Evolutionary conservation across 176 grass and related monocot species (phyloP).

Genomic region (Carex cristatella): DNA sequence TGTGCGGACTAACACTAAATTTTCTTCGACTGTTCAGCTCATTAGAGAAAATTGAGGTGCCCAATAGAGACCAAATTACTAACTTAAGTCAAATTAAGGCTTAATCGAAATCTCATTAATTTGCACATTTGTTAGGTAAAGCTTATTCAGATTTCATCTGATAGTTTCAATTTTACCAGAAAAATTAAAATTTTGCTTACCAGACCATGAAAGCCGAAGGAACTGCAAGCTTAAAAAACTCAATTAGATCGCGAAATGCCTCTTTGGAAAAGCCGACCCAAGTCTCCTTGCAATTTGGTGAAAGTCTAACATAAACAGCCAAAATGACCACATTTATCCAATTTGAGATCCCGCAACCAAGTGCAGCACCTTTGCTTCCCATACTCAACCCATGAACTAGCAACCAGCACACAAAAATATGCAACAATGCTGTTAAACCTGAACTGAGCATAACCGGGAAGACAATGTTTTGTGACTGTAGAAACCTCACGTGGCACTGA

Average conservation of each 20-base stretch:
- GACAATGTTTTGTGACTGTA: conserved; percentile 72
- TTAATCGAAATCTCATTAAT: background rate
- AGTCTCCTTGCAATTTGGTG: conserved; percentile 41
- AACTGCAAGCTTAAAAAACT: conserved; percentile 57
- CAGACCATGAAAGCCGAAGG: conserved; percentile 85
- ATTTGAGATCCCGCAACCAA: conserved; percentile 42
- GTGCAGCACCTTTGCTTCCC: conserved; percentile 59
- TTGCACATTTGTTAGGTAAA: background rate
- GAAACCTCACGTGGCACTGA: conserved; percentile 42
- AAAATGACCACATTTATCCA: conserved; percentile 39
- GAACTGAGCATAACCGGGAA: conserved; percentile 64
- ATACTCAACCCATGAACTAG: conserved; percentile 56
- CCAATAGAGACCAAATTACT: background rate
- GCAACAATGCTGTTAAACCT: conserved; percentile 38
- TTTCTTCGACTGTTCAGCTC: background rate
- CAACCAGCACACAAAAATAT: conserved; percentile 66
- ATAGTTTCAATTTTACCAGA: background rate
- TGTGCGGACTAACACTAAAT: background rate
- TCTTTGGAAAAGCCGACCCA: conserved; percentile 55
- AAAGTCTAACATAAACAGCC: conserved; percentile 43
- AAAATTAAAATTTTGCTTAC: conserved; percentile 31
- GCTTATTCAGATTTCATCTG: background rate
- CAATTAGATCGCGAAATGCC: conserved; percentile 33
- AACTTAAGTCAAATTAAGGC: background rate
- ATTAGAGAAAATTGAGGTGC: background rate